phyloP scores from a whole-genome alignment of 495 filamentous ascomycete species.

The Bathelium albidoporum region DNA sequence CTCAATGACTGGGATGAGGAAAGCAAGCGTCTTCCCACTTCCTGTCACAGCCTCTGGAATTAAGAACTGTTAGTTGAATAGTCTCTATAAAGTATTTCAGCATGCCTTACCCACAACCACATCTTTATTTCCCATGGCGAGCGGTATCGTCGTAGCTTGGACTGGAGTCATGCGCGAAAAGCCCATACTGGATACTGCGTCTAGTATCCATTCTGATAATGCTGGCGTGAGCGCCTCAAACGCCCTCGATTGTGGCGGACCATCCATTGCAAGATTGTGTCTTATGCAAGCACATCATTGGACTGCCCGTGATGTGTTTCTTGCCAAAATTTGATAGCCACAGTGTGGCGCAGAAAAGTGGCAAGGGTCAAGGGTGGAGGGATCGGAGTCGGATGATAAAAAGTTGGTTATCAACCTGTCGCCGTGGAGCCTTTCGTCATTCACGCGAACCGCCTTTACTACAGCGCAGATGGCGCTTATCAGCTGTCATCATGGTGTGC shows the following conservation, averaged over 20 bases:
- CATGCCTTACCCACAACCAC: constrained; percentile 55
- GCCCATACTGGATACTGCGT: constrained; percentile 73
- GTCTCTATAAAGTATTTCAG: not conserved
- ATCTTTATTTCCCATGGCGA: constrained; percentile 90
- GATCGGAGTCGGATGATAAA: not conserved
- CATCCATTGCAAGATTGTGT: too few relatives aligned
- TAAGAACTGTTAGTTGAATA: not conserved
- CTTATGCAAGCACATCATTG: too few relatives aligned
- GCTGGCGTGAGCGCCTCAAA: constrained; percentile 72
- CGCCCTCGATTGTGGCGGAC: constrained; percentile 35
- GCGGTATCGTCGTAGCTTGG: constrained; percentile 83
- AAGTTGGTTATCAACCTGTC: not conserved
- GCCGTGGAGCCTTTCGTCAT: not conserved
- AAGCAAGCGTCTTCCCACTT: constrained; percentile 87
- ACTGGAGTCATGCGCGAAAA: constrained; percentile 87
- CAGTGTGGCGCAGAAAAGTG: not conserved
- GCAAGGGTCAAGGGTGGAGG: not conserved
- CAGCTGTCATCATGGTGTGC: not conserved
- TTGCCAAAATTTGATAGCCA: not conserved
- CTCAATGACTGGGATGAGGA: constrained; percentile 80
- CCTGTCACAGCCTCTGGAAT: constrained; percentile 69
- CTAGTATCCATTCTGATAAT: constrained; percentile 83
- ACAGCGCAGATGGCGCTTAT: not conserved
- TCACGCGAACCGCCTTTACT: not conserved
- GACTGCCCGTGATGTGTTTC: too few relatives aligned